These are phyloP conservation scores for Neurospora sp. DNA, from an alignment of 495 filamentous ascomycete genomes.

Conservation along the genomic window DNA sequence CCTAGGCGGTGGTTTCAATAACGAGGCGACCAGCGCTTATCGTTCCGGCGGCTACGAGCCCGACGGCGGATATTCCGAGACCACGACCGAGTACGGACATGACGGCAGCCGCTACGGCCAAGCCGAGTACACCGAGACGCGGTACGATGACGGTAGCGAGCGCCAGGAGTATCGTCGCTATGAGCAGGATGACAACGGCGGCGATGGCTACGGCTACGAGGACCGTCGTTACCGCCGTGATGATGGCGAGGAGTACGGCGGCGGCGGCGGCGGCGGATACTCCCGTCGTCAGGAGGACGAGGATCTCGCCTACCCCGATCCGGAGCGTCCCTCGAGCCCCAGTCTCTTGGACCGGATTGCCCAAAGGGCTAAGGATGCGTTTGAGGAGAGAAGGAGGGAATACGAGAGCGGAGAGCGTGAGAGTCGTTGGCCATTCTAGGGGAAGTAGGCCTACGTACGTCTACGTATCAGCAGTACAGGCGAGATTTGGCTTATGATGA, in stretches of 20 bases:
- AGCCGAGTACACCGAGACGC: slow-evolving; percentile 33
- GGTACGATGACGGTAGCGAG: slow-evolving; percentile 32
- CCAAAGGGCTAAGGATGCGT: slow-evolving; percentile 15
- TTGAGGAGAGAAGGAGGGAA: slow-evolving; percentile 10
- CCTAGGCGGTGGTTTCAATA: slow-evolving; percentile 34
- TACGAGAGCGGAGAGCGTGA: background rate
- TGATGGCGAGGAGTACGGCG: slow-evolving; percentile 6
- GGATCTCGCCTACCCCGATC: background rate
- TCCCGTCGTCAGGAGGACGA: slow-evolving; percentile 1
- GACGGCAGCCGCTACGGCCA: slow-evolving; percentile 38
- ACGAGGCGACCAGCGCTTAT: slow-evolving; percentile 31
- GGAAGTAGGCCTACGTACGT: background rate
- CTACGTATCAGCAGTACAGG: too few species aligned
- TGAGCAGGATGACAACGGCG: slow-evolving; percentile 28
- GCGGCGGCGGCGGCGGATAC: background rate
- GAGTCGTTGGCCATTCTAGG: background rate
- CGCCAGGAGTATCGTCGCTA: slow-evolving; percentile 35
- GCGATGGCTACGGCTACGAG: slow-evolving; percentile 26
- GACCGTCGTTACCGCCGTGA: slow-evolving; percentile 22
- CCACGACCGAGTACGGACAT: slow-evolving; percentile 34
- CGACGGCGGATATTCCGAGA: slow-evolving; percentile 34
- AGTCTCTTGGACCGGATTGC: slow-evolving; percentile 19
- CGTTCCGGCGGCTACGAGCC: slow-evolving; percentile 23
- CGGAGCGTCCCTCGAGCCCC: slow-evolving; percentile 3
- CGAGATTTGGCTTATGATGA: too few species aligned